Evolutionary conservation across 805 yeast species (phyloP), one percentile per base, ranked within the genome.

Genomic region (Candida golubevii): DNA sequence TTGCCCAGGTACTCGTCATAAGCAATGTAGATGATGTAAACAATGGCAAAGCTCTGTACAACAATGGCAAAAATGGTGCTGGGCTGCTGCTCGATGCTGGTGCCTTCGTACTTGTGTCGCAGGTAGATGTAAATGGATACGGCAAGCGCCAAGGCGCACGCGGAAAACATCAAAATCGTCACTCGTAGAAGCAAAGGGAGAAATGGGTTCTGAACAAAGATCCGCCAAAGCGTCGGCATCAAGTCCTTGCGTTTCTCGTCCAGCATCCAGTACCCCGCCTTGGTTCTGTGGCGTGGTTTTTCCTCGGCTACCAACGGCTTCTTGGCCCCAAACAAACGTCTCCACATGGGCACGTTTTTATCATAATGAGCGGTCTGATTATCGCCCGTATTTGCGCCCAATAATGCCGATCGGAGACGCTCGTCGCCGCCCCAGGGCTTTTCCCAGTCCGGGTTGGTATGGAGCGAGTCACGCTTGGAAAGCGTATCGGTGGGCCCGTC

Each of bases 21-120:
- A 2, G 96, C 81, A 61, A 91, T 87, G 63, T 87, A 89, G 4
- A 82, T 65, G 44, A 89, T 74, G 60, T 93, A 93, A 0, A 80
- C 75, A 26, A 88, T 65, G 3, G 96, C 96, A 49, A 82, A 71
- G 27, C 88, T 70, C 57, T 89, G 91, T 4, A 91, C 95, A 41
- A 81, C 81, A 2, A 93, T 77, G 4, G 97, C 93, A 95, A 93
- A 88, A 36, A 90, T 82, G 0, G 98, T 87, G 54, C 96, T 83
- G 13, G 99, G 85, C 57, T 86, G 89, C 59, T 86, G 95, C 7
- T 75, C 69, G 7, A 87, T 64, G 10, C 66, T 59, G 13, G 55
- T 49, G 3, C 63, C 65, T 13, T 66, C 63, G 50, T 67, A 68
- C 18, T 60, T 47, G 13, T 59, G 53, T 39, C 61, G 54, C 38